Evolutionary conservation across 176 grass and related monocot genomes (phyloP).

Genomic region (Paspalum vaginatum): DNA sequence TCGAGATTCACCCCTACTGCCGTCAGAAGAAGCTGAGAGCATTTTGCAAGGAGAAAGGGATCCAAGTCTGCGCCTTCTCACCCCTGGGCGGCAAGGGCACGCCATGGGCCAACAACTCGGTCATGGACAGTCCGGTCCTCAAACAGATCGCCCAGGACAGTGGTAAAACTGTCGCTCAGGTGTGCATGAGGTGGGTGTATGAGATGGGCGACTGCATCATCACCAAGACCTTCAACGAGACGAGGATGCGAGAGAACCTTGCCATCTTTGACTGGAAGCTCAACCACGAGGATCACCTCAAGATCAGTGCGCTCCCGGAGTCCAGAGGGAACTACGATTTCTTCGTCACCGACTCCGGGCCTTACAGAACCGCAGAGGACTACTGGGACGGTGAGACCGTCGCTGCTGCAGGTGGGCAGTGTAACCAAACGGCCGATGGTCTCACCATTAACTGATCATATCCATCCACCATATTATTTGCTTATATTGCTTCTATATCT

Average conservation of each 20-base stretch:
- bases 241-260: constrained; percentile 42
- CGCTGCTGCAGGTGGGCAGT: neutral
- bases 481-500: too few relatives aligned
- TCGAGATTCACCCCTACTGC: constrained; percentile 52
- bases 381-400: constrained; percentile 47
- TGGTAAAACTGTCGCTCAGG: constrained; percentile 46
- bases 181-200: constrained; percentile 46
- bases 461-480: too few relatives aligned
- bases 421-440: neutral
- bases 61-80: constrained; percentile 54
- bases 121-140: constrained; percentile 33
- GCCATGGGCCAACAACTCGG: constrained; percentile 23
- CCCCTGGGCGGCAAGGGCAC: constrained; percentile 43
- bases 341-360: constrained; percentile 9
- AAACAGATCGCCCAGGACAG: constrained; percentile 41
- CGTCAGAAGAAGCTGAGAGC: constrained; percentile 57
- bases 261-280: constrained; percentile 57
- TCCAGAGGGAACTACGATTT: neutral
- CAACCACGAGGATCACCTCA: neutral
- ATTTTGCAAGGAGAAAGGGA: constrained; percentile 41
- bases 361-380: constrained; percentile 29
- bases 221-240: constrained; percentile 44
- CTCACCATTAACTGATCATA: too few relatives aligned
- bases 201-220: constrained; percentile 40
- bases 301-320: constrained; percentile 35